These are phyloP conservation scores for Fonsecaea monophora DNA, from an alignment of 2,329 filamentous ascomycete species.

Conservation along the genomic window DNA sequence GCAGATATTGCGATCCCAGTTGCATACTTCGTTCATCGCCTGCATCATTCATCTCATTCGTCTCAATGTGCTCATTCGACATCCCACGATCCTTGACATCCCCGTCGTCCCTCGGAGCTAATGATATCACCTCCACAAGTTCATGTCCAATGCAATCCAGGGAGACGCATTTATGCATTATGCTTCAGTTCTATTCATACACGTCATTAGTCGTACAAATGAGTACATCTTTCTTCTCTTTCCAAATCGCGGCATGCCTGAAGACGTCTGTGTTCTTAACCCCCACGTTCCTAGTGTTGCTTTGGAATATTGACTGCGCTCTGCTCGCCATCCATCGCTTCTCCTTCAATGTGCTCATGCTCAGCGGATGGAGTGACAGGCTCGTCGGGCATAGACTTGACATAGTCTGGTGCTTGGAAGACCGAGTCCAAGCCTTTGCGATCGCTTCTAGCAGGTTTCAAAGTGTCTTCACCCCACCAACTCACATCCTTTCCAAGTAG, in stretches of 20 bases:
- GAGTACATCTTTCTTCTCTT: constrained; percentile 8
- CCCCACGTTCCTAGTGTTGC: neutral
- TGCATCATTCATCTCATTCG: constrained; percentile 10
- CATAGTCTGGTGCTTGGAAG: constrained; percentile 9
- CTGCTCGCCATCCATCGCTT: neutral
- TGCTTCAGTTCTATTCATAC: constrained; percentile 11
- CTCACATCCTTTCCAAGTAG: neutral
- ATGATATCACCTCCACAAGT: neutral
- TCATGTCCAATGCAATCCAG: constrained; percentile 9
- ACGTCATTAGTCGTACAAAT: constrained; percentile 24
- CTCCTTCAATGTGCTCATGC: neutral
- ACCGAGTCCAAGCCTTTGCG: constrained; percentile 24
- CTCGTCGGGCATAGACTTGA: neutral
- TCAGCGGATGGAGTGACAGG: neutral
- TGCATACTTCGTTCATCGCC: neutral
- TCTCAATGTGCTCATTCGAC: constrained; percentile 4
- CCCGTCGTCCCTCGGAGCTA: neutral
- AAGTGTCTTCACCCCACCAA: constrained; percentile 21
- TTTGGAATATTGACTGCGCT: neutral
- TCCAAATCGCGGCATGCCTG: neutral
- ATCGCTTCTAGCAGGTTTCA: constrained; percentile 27
- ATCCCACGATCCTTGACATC: neutral
- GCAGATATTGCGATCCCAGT: neutral
- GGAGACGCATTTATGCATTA: neutral
- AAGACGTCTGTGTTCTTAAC: neutral